Evolutionary conservation across 1,284 basidiomycete genomes (phyloP).

Genomic region (Ustilago xerochloae): DNA sequence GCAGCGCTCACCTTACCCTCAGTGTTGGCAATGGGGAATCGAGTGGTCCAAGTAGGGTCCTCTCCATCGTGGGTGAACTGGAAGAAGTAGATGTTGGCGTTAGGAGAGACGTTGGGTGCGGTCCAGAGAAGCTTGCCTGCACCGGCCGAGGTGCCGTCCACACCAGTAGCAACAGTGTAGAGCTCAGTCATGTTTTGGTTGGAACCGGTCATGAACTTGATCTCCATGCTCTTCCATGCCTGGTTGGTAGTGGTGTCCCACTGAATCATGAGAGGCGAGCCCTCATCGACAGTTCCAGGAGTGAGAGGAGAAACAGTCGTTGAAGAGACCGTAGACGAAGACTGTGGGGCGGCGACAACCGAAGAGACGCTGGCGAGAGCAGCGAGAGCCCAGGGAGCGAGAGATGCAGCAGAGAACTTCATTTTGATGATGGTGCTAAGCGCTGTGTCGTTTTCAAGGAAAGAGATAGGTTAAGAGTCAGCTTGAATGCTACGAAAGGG

Average conservation of each 20-base stretch:
- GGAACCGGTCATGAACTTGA: conserved; percentile 77
- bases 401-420: conserved; percentile 39
- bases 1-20: conserved; percentile 73
- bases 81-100: conserved; percentile 61
- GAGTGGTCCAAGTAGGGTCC: conserved; percentile 78
- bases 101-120: conserved; percentile 80
- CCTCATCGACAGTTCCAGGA: conserved; percentile 24
- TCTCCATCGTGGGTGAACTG: conserved; percentile 60
- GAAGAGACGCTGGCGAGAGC: conserved; percentile 37
- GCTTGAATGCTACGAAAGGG: no score
- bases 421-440: conserved; percentile 27
- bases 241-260: conserved; percentile 40
- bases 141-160: conserved; percentile 73
- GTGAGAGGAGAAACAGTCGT: conserved; percentile 36
- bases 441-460: no score
- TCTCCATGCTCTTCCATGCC: conserved; percentile 69
- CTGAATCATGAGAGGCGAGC: conserved; percentile 41
- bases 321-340: conserved; percentile 7
- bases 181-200: conserved; percentile 79
- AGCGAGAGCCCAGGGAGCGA: conserved; percentile 25
- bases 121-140: conserved; percentile 72
- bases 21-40: conserved; percentile 79
- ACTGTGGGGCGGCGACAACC: conserved; percentile 29
- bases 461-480: no score
- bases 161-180: conserved; percentile 74